phyloP scores from a whole-genome alignment of 306 rosid genomes.

The Biancaea sappan region DNA sequence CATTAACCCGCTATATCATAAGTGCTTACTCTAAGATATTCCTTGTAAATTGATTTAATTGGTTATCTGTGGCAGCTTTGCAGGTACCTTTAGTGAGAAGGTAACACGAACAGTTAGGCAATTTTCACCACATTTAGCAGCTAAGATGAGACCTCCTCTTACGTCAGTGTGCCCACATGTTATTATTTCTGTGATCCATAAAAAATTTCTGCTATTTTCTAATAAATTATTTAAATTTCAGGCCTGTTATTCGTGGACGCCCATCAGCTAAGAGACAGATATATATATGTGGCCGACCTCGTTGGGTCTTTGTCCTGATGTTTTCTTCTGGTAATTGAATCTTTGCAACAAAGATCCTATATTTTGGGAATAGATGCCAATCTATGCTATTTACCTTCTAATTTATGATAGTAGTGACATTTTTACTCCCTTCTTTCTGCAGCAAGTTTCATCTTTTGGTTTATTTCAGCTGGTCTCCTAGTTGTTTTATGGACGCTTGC shows the following conservation, averaged over 20 bases:
- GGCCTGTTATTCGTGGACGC: constrained; percentile 99
- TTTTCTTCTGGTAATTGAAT: constrained; percentile 70
- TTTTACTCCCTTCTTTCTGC: constrained; percentile 23
- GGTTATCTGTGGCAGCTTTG: constrained; percentile 67
- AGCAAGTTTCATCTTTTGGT: constrained; percentile 88
- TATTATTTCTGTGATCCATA: not conserved
- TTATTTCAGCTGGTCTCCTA: constrained; percentile 81
- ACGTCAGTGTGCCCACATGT: constrained; percentile 65
- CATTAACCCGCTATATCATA: not conserved
- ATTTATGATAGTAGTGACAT: constrained; percentile 2
- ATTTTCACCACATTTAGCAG: constrained; percentile 94
- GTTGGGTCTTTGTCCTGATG: constrained; percentile 84
- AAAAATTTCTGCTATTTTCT: constrained; percentile 19
- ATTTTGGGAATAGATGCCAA: constrained; percentile 24
- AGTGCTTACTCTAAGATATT: constrained; percentile 18
- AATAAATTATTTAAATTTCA: constrained; percentile 45
- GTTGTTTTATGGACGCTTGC: constrained; percentile 81
- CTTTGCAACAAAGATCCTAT: constrained; percentile 9
- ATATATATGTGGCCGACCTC: constrained; percentile 86
- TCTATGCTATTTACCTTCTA: not conserved
- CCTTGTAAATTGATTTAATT: constrained; percentile 15
- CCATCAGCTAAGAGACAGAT: constrained; percentile 92
- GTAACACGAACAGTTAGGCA: constrained; percentile 84
- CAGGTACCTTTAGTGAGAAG: constrained; percentile 97
- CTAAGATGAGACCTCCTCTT: constrained; percentile 97